Base-by-base conservation (phyloP, 2,329 filamentous ascomycete species). In the Talaromyces sp. region DNA sequence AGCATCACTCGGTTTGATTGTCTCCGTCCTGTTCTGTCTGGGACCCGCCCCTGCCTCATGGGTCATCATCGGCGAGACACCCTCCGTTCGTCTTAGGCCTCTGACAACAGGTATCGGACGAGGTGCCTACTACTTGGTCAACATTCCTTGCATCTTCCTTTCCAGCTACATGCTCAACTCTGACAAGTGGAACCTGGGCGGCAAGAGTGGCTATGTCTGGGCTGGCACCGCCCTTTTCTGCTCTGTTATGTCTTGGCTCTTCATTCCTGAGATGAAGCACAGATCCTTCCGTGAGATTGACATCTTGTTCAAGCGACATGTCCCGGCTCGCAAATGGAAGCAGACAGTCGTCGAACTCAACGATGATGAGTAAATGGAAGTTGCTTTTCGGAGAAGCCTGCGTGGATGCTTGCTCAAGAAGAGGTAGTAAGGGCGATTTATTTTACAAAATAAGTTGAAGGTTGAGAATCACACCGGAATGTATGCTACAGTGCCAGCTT, bases 31-130 rank as follows among this genome's bases (percentile, higher is more conserved):
- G 37, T 90, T 88, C 78, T 84, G 83, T 48, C 74, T 87, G 16
- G 86, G 85, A 69, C 86, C 85, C 31, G 87, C 85, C 1, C 87
- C 87, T 56, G 84, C 85, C 47, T 88, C 87, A 10, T 90, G 84
- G 83, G 84, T 86, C 76, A 87, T 89, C 69, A 89, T 90, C 56
- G 86, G 84, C 69, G 87, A 90, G 75, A 89, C 87, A 2, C 88
- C 87, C 0, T 78, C 87, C 60, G 83, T 89, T 63, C 87, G 87
- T 67, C 86, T 90, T 35, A 75, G 87, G 57, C 85, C 87, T 56
- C 77, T 89, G n/a, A 89, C 85, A 3, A 89, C 87, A 27, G 87
- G 87, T 75, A 76, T 89, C 59, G 87, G 87, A 72, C 87, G 87
- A 72, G 87, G 77, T 62, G 77, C 81, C 13, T 90, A 90, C 81